These are phyloP conservation scores for Serendipita vermifera DNA, from an alignment of 768 basidiomycete species.

Conservation along the genomic window DNA sequence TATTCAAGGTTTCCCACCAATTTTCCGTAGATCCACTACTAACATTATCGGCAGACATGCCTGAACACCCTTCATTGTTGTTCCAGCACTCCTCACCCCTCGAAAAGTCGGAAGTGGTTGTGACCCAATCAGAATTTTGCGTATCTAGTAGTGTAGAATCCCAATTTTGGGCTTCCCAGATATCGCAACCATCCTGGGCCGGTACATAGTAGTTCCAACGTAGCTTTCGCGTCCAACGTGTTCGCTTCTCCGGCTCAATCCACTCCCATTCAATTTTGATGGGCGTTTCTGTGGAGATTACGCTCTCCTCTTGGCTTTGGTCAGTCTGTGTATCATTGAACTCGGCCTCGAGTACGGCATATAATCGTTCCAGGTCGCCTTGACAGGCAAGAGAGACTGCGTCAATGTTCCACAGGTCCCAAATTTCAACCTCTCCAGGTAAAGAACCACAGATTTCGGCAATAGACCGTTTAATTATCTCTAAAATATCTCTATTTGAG, in stretches of 20 bases:
- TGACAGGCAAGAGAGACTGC: constrained; percentile 5
- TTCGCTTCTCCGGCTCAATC: neutral
- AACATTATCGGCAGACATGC: too few species aligned
- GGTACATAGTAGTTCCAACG: neutral
- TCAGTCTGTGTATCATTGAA: neutral
- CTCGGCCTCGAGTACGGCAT: neutral
- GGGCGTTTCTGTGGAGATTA: neutral
- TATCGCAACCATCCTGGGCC: neutral
- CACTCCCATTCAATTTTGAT: neutral
- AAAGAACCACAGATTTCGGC: neutral
- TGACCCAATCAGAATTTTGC: too few species aligned
- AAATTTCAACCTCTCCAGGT: neutral
- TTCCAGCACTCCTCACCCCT: too few species aligned
- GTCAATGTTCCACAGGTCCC: constrained; percentile 6
- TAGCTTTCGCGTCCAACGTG: neutral
- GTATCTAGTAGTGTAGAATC: too few species aligned
- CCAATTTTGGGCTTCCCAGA: neutral
- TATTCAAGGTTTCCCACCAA: too few species aligned
- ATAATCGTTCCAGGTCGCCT: neutral
- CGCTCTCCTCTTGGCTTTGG: neutral
- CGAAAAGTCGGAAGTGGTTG: too few species aligned
- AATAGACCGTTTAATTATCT: neutral
- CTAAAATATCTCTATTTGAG: neutral
- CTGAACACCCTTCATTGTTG: too few species aligned
- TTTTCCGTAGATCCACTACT: too few species aligned